phyloP scores from a whole-genome alignment of 169 alveolate species.

The Plasmodium berghei region DNA sequence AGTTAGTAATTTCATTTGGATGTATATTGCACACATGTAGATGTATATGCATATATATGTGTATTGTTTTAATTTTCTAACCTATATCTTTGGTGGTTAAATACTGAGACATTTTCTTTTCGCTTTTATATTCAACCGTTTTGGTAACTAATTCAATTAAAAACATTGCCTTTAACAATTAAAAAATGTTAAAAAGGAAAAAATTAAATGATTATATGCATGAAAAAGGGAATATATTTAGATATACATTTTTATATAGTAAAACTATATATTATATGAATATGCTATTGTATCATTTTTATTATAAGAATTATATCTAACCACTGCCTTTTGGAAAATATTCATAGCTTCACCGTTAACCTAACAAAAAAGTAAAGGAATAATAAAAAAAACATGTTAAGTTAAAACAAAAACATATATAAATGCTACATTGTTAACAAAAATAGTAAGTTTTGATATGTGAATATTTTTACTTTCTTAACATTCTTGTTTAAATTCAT shows the following conservation, averaged over 20 bases:
- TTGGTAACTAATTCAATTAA: slow-evolving; percentile 56
- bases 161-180: slow-evolving; percentile 19
- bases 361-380: slow-evolving; percentile 11
- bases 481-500: slow-evolving; percentile 54
- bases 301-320: slow-evolving; percentile 8
- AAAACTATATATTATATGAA: background rate
- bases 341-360: slow-evolving; percentile 53
- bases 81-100: slow-evolving; percentile 55
- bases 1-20: background rate
- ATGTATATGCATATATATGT: background rate
- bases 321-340: slow-evolving; percentile 52
- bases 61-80: background rate
- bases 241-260: background rate
- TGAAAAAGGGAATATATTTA: background rate
- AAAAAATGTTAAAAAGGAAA: background rate
- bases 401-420: background rate
- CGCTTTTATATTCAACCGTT: slow-evolving; percentile 56
- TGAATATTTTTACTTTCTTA: slow-evolving; percentile 25
- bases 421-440: background rate
- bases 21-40: background rate
- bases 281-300: background rate
- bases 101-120: slow-evolving; percentile 39
- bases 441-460: background rate
- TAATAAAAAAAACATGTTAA: background rate
- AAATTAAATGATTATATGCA: background rate